Evolutionary conservation across 768 basidiomycete species (phyloP).

Genomic region (Suillus plorans): DNA sequence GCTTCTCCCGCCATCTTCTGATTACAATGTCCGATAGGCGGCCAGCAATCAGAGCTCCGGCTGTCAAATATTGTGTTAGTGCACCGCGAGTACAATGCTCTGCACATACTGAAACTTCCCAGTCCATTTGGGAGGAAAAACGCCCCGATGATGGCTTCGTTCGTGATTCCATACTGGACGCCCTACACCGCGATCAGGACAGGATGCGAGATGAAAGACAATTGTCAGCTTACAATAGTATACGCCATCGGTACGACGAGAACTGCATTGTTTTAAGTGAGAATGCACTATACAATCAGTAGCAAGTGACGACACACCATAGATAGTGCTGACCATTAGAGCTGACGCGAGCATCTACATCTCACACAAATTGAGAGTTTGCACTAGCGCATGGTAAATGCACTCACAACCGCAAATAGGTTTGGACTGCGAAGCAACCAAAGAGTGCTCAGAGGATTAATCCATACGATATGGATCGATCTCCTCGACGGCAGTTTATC

Average conservation of each 20-base stretch:
- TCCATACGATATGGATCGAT: slow-evolving; percentile 33
- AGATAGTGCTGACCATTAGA: neutral
- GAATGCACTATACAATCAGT: slow-evolving; percentile 23
- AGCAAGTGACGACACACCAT: neutral
- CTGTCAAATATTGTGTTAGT: slow-evolving; percentile 25
- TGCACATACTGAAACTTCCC: slow-evolving; percentile 53
- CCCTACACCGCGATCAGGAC: slow-evolving; percentile 37
- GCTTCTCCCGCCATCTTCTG: slow-evolving; percentile 41
- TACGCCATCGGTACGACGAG: slow-evolving; percentile 56
- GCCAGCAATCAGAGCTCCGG: slow-evolving; percentile 57
- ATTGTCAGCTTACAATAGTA: slow-evolving; percentile 47
- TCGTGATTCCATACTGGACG: slow-evolving; percentile 51
- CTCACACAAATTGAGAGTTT: neutral
- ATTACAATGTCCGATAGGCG: slow-evolving; percentile 53
- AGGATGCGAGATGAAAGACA: neutral
- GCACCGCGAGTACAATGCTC: neutral
- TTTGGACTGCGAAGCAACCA: slow-evolving; percentile 58
- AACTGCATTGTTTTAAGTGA: slow-evolving; percentile 22
- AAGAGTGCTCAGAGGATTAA: slow-evolving; percentile 61
- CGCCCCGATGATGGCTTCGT: slow-evolving; percentile 55
- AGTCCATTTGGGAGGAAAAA: slow-evolving; percentile 59
- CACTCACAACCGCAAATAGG: slow-evolving; percentile 51
- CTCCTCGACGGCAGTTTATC: slow-evolving; percentile 39
- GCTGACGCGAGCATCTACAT: neutral
- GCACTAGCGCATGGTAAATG: neutral